phyloP scores from a whole-genome alignment of 1,139 yeast genomes.

The Sugiyamaella xylanicola region DNA sequence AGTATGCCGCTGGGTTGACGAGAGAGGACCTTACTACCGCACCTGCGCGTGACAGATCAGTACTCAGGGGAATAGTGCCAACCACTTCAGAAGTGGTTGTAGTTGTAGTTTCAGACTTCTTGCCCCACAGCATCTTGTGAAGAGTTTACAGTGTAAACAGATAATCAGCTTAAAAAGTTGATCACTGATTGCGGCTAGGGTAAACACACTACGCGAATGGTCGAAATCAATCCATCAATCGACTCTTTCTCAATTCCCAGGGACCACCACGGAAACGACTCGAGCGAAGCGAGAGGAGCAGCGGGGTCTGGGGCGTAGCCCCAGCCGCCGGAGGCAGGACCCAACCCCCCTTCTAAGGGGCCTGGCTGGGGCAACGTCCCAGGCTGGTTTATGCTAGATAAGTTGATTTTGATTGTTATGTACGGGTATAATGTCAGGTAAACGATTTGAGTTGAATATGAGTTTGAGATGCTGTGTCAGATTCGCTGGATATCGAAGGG shows the following conservation, averaged over 20 bases:
- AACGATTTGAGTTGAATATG: constrained; percentile 40
- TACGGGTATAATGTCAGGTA: constrained; percentile 6
- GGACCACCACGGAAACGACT: background rate
- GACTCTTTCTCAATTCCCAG: too few relatives aligned
- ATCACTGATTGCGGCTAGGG: background rate
- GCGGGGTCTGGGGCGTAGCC: background rate
- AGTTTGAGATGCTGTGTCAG: constrained; percentile 27
- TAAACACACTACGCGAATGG: too few relatives aligned
- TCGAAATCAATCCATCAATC: too few relatives aligned
- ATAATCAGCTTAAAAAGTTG: background rate
- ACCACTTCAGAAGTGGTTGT: constrained; percentile 2
- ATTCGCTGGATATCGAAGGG: background rate
- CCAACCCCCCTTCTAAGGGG: too few relatives aligned
- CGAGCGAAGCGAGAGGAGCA: background rate
- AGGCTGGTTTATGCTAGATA: background rate
- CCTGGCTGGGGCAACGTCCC: background rate
- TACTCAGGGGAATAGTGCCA: constrained; percentile 8
- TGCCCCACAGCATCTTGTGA: constrained; percentile 11
- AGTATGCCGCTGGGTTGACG: constrained; percentile 63
- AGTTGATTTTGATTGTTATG: too few relatives aligned
- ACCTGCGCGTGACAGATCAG: constrained; percentile 11
- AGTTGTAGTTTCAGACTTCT: constrained; percentile 10
- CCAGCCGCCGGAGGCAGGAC: background rate
- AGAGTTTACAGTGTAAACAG: background rate
- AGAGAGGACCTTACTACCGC: constrained; percentile 18